phyloP scores from a whole-genome alignment of 1,139 yeast genomes.

The Blastobotrys buckinghamii region DNA sequence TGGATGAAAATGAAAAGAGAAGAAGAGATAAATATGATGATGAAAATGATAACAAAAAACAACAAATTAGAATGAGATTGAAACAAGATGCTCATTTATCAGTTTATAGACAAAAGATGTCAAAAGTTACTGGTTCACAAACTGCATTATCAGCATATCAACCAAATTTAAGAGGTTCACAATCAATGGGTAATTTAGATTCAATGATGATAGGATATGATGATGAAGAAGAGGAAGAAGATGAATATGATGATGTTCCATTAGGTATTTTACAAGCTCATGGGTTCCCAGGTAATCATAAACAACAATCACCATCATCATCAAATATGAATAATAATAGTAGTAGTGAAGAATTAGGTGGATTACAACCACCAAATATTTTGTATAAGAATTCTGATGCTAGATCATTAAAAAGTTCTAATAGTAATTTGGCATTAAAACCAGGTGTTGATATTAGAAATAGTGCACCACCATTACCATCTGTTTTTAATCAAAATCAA shows the following conservation, averaged over 20 bases:
- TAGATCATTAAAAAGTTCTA: constrained; percentile 11
- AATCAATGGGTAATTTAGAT: constrained; percentile 13
- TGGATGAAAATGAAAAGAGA: constrained; percentile 15
- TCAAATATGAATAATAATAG: too few species aligned
- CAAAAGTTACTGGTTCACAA: constrained; percentile 34
- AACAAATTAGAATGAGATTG: constrained; percentile 30
- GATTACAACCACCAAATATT: constrained; percentile 12
- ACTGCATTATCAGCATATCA: constrained; percentile 19
- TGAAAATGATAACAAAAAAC: constrained; percentile 23
- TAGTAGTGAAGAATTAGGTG: constrained; percentile 14
- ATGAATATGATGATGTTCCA: constrained; percentile 38
- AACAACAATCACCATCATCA: constrained; percentile 20
- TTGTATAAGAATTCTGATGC: constrained; percentile 9
- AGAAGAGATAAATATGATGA: constrained; percentile 24
- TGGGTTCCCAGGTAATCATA: constrained; percentile 31
- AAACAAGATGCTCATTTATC: constrained; percentile 38
- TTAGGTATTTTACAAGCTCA: constrained; percentile 38
- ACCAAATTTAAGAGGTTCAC: constrained; percentile 13
- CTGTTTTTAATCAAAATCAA: constrained; percentile 24
- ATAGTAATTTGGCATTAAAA: constrained; percentile 7
- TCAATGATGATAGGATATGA: constrained; percentile 15
- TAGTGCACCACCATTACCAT: constrained; percentile 22
- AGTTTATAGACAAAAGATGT: constrained; percentile 40
- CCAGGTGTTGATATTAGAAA: constrained; percentile 10
- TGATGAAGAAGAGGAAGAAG: constrained; percentile 33